phyloP scores from a whole-genome alignment of 768 basidiomycete species.

The Lentinus brumalis region DNA sequence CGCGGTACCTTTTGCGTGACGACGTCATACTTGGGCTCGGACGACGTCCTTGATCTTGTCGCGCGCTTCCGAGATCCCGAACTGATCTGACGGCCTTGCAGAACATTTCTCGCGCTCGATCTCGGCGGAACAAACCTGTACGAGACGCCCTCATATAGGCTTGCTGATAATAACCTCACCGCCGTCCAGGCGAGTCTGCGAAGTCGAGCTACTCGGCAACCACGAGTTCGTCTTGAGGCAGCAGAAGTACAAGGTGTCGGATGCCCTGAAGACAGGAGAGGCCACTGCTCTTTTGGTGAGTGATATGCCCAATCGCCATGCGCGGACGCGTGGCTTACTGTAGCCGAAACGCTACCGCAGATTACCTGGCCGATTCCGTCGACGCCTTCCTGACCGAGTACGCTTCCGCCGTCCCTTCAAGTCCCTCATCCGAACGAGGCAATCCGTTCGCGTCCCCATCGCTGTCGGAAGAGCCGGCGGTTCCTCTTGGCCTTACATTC shows the following conservation, averaged over 20 bases:
- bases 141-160: slow-evolving; percentile 32
- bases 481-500: slow-evolving; percentile 90
- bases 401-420: slow-evolving; percentile 17
- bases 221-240: slow-evolving; percentile 88
- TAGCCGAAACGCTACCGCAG: slow-evolving; percentile 33
- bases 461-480: slow-evolving; percentile 23
- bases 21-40: background rate
- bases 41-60: background rate
- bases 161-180: background rate
- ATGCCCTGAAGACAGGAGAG: slow-evolving; percentile 90
- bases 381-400: slow-evolving; percentile 86
- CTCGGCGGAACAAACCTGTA: slow-evolving; percentile 98
- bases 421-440: slow-evolving; percentile 16
- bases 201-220: slow-evolving; percentile 88
- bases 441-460: slow-evolving; percentile 26
- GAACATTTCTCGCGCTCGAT: slow-evolving; percentile 95
- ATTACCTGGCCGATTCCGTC: slow-evolving; percentile 87
- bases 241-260: slow-evolving; percentile 97
- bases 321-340: background rate
- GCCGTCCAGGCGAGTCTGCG: slow-evolving; percentile 80
- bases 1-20: background rate
- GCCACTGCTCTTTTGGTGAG: slow-evolving; percentile 84
- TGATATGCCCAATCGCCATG: background rate
- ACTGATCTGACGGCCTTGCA: slow-evolving; percentile 34
- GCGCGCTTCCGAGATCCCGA: background rate